Base-by-base conservation (phyloP, 305 asterid genomes). In the Euphrasia arctica region DNA sequence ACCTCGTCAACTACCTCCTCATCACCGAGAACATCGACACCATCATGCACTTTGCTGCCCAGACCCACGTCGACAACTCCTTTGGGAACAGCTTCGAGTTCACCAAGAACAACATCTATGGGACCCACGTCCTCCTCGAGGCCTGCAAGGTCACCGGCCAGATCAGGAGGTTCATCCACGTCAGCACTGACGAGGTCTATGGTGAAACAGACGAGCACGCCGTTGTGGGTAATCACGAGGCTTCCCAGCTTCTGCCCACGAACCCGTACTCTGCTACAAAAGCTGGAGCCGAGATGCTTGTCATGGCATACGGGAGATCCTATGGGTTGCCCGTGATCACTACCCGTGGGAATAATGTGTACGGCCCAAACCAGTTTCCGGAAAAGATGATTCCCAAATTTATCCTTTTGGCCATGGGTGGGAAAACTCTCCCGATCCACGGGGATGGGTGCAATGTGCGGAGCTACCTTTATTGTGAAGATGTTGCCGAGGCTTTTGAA, bases 61-160 rank as follows among this genome's bases (percentile, higher is more conserved):
- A 78, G 60, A 78, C 82, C 0, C 82, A 78, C 22, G 82, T 78
- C 7, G 82, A 78, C 63, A 78, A 74, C 28, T 78, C 83, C n/a
- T 78, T 78, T 63, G 72, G 78, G 9, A 75, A 78, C 73, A 75
- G 76, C 78, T 72, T 66, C 9, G 83, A 70, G 65, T 78, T 78
- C 39, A 62, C 72, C n/a, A 69, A 71, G 78, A 78, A 78, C 73
- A 78, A 78, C 55, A 73, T 78, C 2, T 63, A 75, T 1, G 80
- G 83, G 10, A 78, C 83, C n/a, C 70, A 67, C 55, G 78, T 69
- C 64, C 78, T 78, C 45, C 73, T 78, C 1, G 83, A 78, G 59
- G 75, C 75, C 31, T 78, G 83, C 83, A 78, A 74, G 51, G 71
- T 70, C 43, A 59, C 58, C 11, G 57, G 76, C 43, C 65, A 28